A percentile compares a stretch with the other conserved stretches of the same genome.
Evolutionary conservation across 805 yeast genomes (phyloP).

Genomic region (Ogataea populi-albae): DNA sequence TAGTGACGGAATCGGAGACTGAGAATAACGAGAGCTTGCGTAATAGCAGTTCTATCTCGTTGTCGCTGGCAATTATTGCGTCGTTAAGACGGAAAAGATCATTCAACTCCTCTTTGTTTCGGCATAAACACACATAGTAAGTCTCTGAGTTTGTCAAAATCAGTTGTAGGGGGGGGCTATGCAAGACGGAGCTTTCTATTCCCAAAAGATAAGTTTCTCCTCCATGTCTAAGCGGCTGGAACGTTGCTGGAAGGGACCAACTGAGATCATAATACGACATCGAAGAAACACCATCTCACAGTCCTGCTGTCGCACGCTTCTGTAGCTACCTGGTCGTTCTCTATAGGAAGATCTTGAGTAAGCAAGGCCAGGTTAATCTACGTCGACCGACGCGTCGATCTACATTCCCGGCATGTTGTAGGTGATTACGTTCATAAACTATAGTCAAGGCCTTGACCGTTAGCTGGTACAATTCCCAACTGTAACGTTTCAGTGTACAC

Average conservation of each 20-base stretch:
- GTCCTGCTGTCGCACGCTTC: too few relatives aligned
- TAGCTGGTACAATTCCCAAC: too few relatives aligned
- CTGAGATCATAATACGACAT: not conserved
- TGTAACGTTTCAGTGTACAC: too few relatives aligned
- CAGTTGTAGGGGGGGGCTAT: not conserved
- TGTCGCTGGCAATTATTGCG: slow-evolving; percentile 6
- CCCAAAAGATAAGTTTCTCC: slow-evolving; percentile 3
- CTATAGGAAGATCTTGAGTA: too few relatives aligned
- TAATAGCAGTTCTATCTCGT: slow-evolving; percentile 5
- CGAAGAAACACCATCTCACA: too few relatives aligned
- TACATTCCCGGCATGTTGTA: too few relatives aligned
- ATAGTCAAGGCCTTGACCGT: too few relatives aligned
- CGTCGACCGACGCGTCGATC: too few relatives aligned
- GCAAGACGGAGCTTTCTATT: not conserved
- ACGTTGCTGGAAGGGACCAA: not conserved
- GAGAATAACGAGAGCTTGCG: slow-evolving; percentile 2
- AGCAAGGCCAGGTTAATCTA: too few relatives aligned
- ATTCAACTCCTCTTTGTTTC: slow-evolving; percentile 2
- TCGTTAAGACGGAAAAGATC: slow-evolving; percentile 10
- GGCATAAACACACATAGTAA: slow-evolving; percentile 8
- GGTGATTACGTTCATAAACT: too few relatives aligned
- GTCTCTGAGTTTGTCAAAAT: slow-evolving; percentile 8
- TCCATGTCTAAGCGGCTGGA: not conserved
- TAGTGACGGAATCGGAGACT: too few relatives aligned
- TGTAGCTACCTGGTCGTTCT: too few relatives aligned